Evolutionary conservation across 345 rosid genomes (phyloP).

Genomic region (Arabidopsis arenosa): DNA sequence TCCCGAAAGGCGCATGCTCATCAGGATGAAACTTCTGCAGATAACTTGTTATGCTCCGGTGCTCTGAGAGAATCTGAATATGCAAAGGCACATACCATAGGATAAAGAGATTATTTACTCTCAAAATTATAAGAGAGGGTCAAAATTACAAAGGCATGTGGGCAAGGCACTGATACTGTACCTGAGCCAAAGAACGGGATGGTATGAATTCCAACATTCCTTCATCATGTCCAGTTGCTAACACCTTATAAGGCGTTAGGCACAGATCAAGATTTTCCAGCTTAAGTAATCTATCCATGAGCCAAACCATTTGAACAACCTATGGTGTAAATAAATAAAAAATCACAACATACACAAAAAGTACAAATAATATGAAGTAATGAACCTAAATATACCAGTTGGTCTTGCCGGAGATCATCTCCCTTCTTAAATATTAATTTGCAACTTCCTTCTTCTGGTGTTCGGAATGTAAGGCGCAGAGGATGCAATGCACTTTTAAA

Average conservation of each 20-base stretch:
- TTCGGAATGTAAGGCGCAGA: slow-evolving; percentile 83
- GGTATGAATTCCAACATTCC: slow-evolving; percentile 99
- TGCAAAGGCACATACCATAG: slow-evolving; percentile 27
- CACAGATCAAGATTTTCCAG: slow-evolving; percentile 93
- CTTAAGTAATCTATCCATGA: slow-evolving; percentile 97
- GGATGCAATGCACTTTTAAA: slow-evolving; percentile 95
- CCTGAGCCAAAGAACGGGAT: slow-evolving; percentile 93
- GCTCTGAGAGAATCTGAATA: slow-evolving; percentile 87
- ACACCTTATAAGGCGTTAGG: slow-evolving; percentile 91
- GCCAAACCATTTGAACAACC: slow-evolving; percentile 99
- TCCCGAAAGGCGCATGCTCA: slow-evolving; percentile 95
- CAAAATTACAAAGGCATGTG: neutral
- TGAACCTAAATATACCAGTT: slow-evolving; percentile 59
- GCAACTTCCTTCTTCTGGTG: slow-evolving; percentile 76
- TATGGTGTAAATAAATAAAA: slow-evolving; percentile 18
- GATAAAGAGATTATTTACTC: neutral
- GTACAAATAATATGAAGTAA: neutral
- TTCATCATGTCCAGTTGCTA: slow-evolving; percentile 98
- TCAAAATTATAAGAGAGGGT: neutral
- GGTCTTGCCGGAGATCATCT: slow-evolving; percentile 98
- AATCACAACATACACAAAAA: slow-evolving; percentile 1
- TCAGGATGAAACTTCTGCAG: slow-evolving; percentile 97
- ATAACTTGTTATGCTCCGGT: slow-evolving; percentile 89
- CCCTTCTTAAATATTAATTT: slow-evolving; percentile 95
- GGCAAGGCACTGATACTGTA: slow-evolving; percentile 31